Evolutionary conservation across 1,139 yeast species (phyloP).

Genomic region (Saccharomyces hybrid): DNA sequence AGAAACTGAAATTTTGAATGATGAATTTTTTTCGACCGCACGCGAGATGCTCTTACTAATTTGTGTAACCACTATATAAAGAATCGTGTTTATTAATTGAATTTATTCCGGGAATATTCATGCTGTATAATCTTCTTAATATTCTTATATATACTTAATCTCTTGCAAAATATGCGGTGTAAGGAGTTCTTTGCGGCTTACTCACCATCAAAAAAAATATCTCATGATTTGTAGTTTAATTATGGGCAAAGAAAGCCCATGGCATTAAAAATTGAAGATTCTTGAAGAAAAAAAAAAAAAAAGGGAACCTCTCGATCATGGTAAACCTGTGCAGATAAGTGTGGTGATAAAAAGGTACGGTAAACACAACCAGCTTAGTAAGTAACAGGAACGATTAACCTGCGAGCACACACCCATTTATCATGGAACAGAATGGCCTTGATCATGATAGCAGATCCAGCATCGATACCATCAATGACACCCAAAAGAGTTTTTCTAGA

Average conservation of each 20-base stretch:
- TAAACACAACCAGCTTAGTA: neutral
- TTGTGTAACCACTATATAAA: neutral
- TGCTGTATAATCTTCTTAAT: neutral
- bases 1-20: neutral
- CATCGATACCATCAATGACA: slow-evolving; percentile 6
- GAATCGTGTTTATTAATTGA: slow-evolving; percentile 1
- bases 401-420: neutral
- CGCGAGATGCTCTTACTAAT: neutral
- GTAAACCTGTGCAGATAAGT: neutral
- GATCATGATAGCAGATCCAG: slow-evolving; percentile 4
- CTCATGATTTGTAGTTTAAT: neutral
- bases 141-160: neutral
- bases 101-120: slow-evolving; percentile 5
- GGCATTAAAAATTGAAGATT: neutral
- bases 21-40: neutral
- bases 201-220: neutral
- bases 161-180: neutral
- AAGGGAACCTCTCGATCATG: neutral
- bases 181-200: neutral
- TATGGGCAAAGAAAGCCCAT: neutral
- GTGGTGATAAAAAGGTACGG: neutral
- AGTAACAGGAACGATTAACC: neutral
- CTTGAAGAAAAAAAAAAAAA: neutral
- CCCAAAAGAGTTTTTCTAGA: slow-evolving; percentile 9
- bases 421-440: slow-evolving; percentile 11